These are phyloP conservation scores for Phytopythium sindhum DNA, from an alignment of 352 stramenopile genomes.

Conservation along the genomic window DNA sequence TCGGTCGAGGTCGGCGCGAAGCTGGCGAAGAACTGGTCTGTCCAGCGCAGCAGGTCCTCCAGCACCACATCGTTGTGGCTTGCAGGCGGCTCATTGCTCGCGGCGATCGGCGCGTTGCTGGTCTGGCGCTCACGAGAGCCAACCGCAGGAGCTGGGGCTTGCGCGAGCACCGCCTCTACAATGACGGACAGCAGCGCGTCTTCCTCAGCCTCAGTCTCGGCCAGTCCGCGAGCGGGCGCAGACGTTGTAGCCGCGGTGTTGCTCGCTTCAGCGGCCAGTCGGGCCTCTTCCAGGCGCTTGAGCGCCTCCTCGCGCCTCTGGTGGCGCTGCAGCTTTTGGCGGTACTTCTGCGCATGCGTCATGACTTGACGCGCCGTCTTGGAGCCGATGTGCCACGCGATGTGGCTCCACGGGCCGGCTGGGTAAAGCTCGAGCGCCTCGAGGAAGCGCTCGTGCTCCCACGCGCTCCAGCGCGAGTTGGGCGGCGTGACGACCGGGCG, in stretches of 20 bases:
- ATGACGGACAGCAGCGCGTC: neutral
- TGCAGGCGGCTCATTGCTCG: neutral
- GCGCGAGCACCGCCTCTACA: neutral
- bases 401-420: constrained; percentile 36
- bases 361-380: constrained; percentile 31
- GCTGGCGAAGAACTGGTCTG: neutral
- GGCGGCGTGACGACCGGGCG: neutral
- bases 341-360: constrained; percentile 44
- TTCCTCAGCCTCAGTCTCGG: neutral
- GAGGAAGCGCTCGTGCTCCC: constrained; percentile 45
- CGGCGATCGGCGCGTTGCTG: neutral
- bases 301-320: neutral
- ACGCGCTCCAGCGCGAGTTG: constrained; percentile 12
- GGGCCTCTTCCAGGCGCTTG: neutral
- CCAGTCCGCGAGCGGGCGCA: neutral
- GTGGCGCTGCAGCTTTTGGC: constrained; percentile 20
- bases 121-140: neutral
- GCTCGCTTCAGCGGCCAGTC: neutral
- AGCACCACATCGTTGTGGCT: neutral
- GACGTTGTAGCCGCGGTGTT: too few relatives aligned
- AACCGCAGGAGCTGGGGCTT: neutral
- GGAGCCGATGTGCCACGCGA: constrained; percentile 21
- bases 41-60: neutral
- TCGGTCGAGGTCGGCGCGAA: neutral
- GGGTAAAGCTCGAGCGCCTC: constrained; percentile 38